Percentiles rank a stretch among this genome's conserved stretches.
Evolutionary conservation across 352 stramenopile species (phyloP).

Genomic region (Pythium plurisporium): DNA sequence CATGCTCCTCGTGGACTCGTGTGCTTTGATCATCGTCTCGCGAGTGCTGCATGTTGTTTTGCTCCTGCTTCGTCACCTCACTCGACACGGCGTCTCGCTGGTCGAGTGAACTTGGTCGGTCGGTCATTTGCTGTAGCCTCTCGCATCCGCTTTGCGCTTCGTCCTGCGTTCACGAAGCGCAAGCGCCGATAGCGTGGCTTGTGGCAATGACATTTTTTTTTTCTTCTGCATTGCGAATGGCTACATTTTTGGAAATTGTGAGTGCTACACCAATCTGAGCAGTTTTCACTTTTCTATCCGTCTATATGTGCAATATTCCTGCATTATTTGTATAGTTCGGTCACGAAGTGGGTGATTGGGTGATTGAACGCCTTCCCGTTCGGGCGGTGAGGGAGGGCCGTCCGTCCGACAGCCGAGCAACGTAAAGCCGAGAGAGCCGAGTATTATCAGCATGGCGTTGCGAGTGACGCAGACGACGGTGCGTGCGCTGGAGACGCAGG

Average conservation of each 20-base stretch:
- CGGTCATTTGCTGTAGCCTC: neutral
- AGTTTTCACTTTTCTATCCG: no score
- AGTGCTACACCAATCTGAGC: no score
- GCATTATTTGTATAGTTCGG: neutral
- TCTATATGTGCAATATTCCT: conserved; percentile 3
- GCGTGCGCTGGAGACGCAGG: conserved; percentile 19
- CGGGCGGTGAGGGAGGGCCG: conserved; percentile 17
- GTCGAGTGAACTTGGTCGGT: no score
- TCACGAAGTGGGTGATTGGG: conserved; percentile 15
- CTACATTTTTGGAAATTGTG: no score
- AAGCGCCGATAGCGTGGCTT: conserved; percentile 21
- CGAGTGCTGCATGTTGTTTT: conserved; percentile 9
- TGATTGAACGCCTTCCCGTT: conserved; percentile 19
- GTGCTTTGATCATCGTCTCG: conserved; percentile 2
- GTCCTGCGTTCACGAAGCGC: conserved; percentile 23
- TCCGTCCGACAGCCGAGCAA: no score
- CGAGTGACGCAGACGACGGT: conserved; percentile 21
- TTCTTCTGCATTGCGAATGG: neutral
- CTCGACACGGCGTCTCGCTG: no score
- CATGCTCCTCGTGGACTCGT: conserved; percentile 3
- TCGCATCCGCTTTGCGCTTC: conserved; percentile 12
- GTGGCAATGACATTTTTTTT: no score
- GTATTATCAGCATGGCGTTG: conserved; percentile 20
- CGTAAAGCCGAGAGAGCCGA: no score
- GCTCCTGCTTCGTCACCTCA: neutral